Conservation (phyloP, 768 basidiomycete genomes). For the Floccularia luteovirens region DNA sequence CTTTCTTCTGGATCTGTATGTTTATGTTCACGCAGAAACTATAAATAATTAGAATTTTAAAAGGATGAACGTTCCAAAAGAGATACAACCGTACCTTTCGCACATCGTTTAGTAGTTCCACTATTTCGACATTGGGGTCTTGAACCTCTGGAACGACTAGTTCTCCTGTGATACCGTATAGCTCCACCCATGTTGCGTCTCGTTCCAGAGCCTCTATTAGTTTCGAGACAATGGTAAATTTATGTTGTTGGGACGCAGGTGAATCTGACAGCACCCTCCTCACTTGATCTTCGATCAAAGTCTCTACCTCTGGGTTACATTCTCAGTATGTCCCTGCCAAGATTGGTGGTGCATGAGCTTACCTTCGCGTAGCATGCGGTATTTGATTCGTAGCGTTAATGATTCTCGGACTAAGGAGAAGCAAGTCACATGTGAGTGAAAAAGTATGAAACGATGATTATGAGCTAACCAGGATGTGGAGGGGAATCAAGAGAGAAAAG, state of each 20-base stretch:
- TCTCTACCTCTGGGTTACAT: slow-evolving; percentile 51
- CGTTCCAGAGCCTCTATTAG: slow-evolving; percentile 53
- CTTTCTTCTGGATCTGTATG: slow-evolving; percentile 30
- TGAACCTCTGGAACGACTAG: slow-evolving; percentile 44
- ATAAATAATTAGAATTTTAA: neutral
- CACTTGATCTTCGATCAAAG: slow-evolving; percentile 45
- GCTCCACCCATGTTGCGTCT: slow-evolving; percentile 59
- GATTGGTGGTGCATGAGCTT: neutral
- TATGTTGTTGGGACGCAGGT: slow-evolving; percentile 23
- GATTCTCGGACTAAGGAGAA: slow-evolving; percentile 47
- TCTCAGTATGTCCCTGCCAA: neutral
- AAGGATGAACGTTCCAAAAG: neutral
- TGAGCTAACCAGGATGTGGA: slow-evolving; percentile 50
- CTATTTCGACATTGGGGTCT: slow-evolving; percentile 18
- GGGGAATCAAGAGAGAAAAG: slow-evolving; percentile 71
- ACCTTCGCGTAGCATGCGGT: slow-evolving; percentile 84
- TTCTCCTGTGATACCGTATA: slow-evolving; percentile 67
- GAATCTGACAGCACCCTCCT: slow-evolving; percentile 29
- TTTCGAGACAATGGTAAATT: slow-evolving; percentile 36
- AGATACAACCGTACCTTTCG: slow-evolving; percentile 18
- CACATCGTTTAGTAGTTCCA: slow-evolving; percentile 19
- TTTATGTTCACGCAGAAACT: slow-evolving; percentile 37
- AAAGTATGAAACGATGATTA: slow-evolving; percentile 27
- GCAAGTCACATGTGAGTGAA: slow-evolving; percentile 6
- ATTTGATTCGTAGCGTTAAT: slow-evolving; percentile 57